Evolutionary conservation across 352 stramenopile genomes (phyloP), one percentile per base, ranked within the genome.

Genomic region (Lagenidium giganteum): DNA sequence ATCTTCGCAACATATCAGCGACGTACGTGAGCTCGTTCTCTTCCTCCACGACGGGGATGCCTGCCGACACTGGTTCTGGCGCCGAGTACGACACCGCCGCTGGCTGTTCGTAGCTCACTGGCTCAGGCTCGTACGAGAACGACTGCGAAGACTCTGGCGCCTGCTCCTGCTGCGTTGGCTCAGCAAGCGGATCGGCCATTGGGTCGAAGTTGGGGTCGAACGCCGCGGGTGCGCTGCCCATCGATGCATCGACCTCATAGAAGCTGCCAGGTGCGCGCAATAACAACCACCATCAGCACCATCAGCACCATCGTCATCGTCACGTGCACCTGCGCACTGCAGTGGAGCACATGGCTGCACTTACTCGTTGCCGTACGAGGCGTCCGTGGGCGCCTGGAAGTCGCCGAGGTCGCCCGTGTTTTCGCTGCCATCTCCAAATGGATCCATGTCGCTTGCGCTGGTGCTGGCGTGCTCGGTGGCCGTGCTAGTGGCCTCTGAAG

Each of bases 21-120:
- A 75, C 67, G 40, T 76, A 89, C 73, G 73, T 85, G 34, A 89
- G 59, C 44, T 89, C 76, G 31, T 89, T 85, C 13, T 78, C 73
- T 41, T 89, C 72, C 22, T 83, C 69, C 22, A 87, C 46, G 9
- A 58, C 66, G 13, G 70, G 70, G 33, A 77, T 67, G 17, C 46
- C 32, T 17, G 43, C 50, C 1, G 46, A 45, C 42, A 53, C 42
- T n/a, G 50, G 44, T n/a, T 47, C 49, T 3, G 48, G 51, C 25
- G 48, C 49, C 7, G 41, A 51, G 22, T 36, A 36, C 40, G 51
- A 58, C 11, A 5, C 33, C 18, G 54, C 29, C 8, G 49, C 29
- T 7, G 33, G 25, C 14, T 47, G 35, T 8, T 45, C 22, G 33
- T 62, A 31, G 21, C 55, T 51, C 25, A 61, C 54, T 24, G 42